Conservation (phyloP, 2,329 filamentous ascomycete species). For the Xylaria multiplex region DNA sequence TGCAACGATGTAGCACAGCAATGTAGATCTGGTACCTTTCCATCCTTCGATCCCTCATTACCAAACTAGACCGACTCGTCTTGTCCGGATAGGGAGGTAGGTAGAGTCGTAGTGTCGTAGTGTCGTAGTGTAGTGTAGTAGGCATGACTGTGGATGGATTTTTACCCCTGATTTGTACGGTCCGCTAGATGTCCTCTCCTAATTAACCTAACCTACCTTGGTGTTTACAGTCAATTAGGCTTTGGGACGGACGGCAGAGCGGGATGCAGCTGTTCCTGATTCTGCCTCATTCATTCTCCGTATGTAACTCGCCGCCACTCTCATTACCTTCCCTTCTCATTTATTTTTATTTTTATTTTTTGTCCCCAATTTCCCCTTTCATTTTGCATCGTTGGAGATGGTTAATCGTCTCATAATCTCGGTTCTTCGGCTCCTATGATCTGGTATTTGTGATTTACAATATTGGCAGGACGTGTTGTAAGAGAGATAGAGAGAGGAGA, state of each 20-base stretch:
- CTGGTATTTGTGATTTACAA: constrained; percentile 2
- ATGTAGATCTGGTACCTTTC: neutral
- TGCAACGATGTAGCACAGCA: constrained; percentile 1
- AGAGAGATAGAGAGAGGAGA: neutral
- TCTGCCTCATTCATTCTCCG: constrained; percentile 27
- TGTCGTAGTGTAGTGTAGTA: neutral
- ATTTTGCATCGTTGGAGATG: neutral
- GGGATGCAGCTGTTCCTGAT: constrained; percentile 25
- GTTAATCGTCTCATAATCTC: neutral
- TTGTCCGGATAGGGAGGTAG: constrained; percentile 10
- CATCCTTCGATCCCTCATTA: constrained; percentile 2
- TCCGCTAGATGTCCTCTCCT: neutral
- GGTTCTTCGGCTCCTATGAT: neutral
- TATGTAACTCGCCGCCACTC: constrained; percentile 9
- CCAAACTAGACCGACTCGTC: neutral
- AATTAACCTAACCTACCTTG: neutral
- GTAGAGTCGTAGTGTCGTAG: neutral
- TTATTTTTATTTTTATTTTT: neutral
- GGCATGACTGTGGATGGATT: constrained; percentile 10
- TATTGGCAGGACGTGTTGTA: neutral
- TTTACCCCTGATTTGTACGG: constrained; percentile 28
- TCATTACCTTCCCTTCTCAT: neutral
- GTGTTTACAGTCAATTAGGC: constrained; percentile 7
- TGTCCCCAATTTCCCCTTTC: neutral
- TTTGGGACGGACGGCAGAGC: constrained; percentile 21